Percentiles rank a stretch among this genome's conserved stretches.
Evolutionary conservation across 345 rosid species (phyloP).

Genomic region (Corymbia maculata): DNA sequence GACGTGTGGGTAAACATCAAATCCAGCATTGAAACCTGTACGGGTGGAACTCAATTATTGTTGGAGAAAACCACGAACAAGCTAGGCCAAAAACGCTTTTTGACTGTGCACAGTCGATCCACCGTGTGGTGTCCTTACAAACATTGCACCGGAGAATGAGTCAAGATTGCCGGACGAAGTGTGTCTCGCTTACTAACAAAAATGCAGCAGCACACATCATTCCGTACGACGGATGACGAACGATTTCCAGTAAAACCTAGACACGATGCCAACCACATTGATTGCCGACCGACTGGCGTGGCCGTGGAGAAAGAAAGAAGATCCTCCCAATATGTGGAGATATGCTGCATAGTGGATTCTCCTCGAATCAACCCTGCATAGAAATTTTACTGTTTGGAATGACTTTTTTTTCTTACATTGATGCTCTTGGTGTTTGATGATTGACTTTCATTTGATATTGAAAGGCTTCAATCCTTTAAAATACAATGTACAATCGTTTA

Average conservation of each 20-base stretch:
- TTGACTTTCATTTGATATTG: not conserved
- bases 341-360: not conserved
- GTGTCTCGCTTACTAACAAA: not conserved
- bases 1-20: not conserved
- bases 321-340: not conserved
- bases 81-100: not conserved
- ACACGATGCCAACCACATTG: not conserved
- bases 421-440: not conserved
- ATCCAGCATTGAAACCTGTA: not conserved
- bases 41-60: not conserved
- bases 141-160: not conserved
- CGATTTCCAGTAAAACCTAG: not conserved
- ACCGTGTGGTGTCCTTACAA: not conserved
- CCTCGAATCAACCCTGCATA: not conserved
- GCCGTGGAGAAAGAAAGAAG: not conserved
- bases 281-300: not conserved
- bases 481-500: not conserved
- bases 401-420: not conserved
- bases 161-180: not conserved
- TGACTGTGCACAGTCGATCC: not conserved
- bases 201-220: not conserved
- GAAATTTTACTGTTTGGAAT: not conserved
- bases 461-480: not conserved
- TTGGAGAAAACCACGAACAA: not conserved
- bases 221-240: not conserved